Conservation (phyloP, 2,329 filamentous ascomycete species). For the Dactylellina drechsleri region DNA sequence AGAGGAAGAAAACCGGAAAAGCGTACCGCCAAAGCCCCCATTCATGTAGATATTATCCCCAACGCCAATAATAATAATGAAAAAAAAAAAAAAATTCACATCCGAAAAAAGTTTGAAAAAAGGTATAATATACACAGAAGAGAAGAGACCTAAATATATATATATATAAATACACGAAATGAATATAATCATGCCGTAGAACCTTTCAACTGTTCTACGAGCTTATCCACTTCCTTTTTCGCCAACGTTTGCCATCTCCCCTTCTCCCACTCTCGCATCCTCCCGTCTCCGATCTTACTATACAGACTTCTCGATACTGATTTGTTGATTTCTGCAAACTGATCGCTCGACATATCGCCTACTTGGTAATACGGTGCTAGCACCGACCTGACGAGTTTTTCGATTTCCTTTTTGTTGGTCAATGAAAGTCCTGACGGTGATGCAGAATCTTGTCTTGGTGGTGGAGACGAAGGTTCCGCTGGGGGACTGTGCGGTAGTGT, state of each 20-base stretch:
- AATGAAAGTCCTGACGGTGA: conserved; percentile 74
- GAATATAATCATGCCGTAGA: conserved; percentile 4
- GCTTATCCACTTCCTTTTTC: conserved; percentile 63
- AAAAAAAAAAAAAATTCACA: not conserved
- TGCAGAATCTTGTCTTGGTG: conserved; percentile 67
- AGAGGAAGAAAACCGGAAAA: no score
- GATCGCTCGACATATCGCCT: conserved; percentile 78
- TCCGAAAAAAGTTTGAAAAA: not conserved
- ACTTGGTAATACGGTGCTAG: conserved; percentile 83
- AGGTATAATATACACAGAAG: not conserved
- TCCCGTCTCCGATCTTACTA: conserved; percentile 63
- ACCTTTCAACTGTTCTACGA: conserved; percentile 30
- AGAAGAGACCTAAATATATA: not conserved
- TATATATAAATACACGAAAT: conserved; percentile 11
- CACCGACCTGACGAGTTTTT: conserved; percentile 83
- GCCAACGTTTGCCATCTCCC: conserved; percentile 61
- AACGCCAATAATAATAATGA: no score
- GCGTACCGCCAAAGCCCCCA: no score
- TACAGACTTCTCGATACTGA: conserved; percentile 89
- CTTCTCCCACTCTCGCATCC: conserved; percentile 51
- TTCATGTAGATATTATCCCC: not conserved
- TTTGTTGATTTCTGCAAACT: conserved; percentile 92
- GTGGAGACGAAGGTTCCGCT: conserved; percentile 60
- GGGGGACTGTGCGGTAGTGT: conserved; percentile 60
- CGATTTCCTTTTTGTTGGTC: conserved; percentile 86